These are phyloP conservation scores for Solioccasus polychromus DNA, from an alignment of 768 basidiomycete species.

Conservation along the genomic window DNA sequence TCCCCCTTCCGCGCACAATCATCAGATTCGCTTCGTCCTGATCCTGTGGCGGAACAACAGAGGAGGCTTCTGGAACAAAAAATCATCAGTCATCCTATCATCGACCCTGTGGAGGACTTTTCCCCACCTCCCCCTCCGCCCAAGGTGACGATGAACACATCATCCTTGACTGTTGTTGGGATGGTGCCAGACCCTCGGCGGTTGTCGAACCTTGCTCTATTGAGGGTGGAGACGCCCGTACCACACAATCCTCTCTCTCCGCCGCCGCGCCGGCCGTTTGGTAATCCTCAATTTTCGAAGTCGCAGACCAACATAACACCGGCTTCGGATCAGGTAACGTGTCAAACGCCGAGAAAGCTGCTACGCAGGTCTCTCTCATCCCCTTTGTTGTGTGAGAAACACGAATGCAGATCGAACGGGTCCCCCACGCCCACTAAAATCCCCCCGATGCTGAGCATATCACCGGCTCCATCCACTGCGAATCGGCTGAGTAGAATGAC, in stretches of 20 bases:
- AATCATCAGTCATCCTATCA: constrained; percentile 41
- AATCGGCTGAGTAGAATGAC: constrained; percentile 27
- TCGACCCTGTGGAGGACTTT: constrained; percentile 33
- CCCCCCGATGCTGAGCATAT: constrained; percentile 40
- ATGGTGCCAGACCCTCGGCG: constrained; percentile 33
- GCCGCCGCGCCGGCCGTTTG: constrained; percentile 52
- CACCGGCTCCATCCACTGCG: constrained; percentile 26
- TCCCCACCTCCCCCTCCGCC: constrained; percentile 20
- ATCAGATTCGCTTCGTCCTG: constrained; percentile 21
- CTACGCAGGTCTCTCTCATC: constrained; percentile 55
- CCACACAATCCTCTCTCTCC: constrained; percentile 63
- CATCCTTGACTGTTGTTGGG: constrained; percentile 17
- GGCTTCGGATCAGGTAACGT: too few species aligned
- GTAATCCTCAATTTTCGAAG: constrained; percentile 45
- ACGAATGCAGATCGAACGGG: constrained; percentile 33
- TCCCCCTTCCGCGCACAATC: constrained; percentile 20
- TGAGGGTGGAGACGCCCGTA: constrained; percentile 66
- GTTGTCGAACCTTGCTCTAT: constrained; percentile 43
- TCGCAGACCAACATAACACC: constrained; percentile 48
- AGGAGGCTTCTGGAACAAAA: constrained; percentile 39
- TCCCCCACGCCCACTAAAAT: constrained; percentile 34
- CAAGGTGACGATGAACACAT: constrained; percentile 4
- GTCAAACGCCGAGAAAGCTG: constrained; percentile 14
- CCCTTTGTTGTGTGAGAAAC: constrained; percentile 47
- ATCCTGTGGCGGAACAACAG: constrained; percentile 19